phyloP scores from a whole-genome alignment of 192 early-diverging fungal species.

The Backusella australiensis region DNA sequence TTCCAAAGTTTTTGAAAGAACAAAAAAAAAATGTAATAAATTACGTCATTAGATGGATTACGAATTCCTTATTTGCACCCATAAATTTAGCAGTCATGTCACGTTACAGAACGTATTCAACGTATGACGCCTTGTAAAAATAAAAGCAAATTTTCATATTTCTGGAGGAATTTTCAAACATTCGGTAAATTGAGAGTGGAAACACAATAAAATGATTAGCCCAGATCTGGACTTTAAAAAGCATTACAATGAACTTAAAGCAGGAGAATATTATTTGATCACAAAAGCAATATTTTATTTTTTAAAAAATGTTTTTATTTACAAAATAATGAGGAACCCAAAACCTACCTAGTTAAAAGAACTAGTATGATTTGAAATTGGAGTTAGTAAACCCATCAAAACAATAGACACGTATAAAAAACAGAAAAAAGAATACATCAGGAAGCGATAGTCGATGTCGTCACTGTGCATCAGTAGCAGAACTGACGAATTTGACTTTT shows the following conservation, averaged over 20 bases:
- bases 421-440: background rate
- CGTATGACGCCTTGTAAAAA: too few species aligned
- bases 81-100: too few species aligned
- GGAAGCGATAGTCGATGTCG: background rate
- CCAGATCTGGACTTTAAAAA: background rate
- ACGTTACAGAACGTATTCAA: too few species aligned
- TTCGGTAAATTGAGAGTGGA: too few species aligned
- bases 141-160: too few species aligned
- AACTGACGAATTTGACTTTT: constrained; percentile 19
- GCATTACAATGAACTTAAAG: background rate
- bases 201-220: too few species aligned
- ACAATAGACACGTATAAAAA: background rate
- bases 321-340: background rate
- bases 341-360: background rate
- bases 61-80: too few species aligned
- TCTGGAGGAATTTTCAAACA: too few species aligned
- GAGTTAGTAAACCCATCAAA: background rate
- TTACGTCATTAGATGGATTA: too few species aligned
- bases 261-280: background rate
- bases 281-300: background rate
- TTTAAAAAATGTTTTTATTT: background rate
- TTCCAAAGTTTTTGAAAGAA: too few species aligned
- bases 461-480: constrained; percentile 22
- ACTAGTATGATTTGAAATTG: background rate
- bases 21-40: too few species aligned